Base-by-base conservation (phyloP, 1,139 yeast genomes). In the Suzukiozyma palmioleophila region DNA sequence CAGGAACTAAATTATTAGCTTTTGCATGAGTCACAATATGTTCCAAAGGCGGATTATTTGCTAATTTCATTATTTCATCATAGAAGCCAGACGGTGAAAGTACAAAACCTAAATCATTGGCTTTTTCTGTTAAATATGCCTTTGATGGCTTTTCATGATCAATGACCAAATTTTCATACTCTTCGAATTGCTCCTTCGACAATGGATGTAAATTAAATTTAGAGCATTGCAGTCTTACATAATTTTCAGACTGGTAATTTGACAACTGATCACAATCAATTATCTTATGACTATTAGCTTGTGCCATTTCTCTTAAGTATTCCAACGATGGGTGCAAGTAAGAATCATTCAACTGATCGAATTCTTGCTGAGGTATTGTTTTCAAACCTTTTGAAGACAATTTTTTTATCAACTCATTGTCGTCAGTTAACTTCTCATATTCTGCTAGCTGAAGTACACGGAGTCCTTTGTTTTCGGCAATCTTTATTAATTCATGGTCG, bases 331-430 rank as follows among this genome's bases (percentile, higher is more conserved):
- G 64, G 2, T 44, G 35, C 1, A 54, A 48, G 37, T 44, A 46
- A 2, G 43, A 18, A n/a, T 47, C 39, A 13, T 49, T 50, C 38
- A 62, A 50, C 1, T 44, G 43, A 1, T 49, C 50, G 10, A 49
- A 45, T 28, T 64, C 66, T 1, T 43, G 43, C 8, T 36, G 39
- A 1, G 71, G 64, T 13, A 70, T 43, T 1, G 71, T 60, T 2
- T 66, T 63, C 33, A 70, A 53, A 0, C 74, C 73, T 39, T 52
- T 57, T 2, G 59, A 45, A 36, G 50, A 51, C 31, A 69, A 52
- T 39, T 54, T 59, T 36, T 51, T 52, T 41, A 52, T 51, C 75
- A 69, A 67, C 39, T 59, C 63, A 14, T 59, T 52, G 46, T 66
- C 73, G 45, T 60, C 59, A 24, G 57, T 26, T 16, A 69, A 53